Percentiles rank a stretch among this genome's conserved stretches.
Evolutionary conservation across 2,329 filamentous ascomycete genomes (phyloP).

Genomic region (Verticillium longisporum): DNA sequence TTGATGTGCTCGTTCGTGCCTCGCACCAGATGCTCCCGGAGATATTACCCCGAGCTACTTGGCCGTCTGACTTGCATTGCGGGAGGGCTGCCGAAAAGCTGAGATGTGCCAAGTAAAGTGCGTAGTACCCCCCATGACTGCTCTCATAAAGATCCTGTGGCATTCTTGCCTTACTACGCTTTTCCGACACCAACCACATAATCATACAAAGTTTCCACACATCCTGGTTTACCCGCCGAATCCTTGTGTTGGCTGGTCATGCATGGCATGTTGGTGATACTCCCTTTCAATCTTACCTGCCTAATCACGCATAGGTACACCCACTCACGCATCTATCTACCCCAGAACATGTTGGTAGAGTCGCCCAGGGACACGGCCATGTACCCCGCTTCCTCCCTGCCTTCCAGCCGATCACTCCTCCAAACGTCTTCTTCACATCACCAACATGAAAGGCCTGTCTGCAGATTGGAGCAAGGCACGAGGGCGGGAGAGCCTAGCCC

Average conservation of each 20-base stretch:
- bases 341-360: too few relatives aligned
- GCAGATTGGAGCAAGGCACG: neutral
- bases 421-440: neutral
- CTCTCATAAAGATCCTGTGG: neutral
- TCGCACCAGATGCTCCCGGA: neutral
- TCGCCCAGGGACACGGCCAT: neutral
- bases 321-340: neutral
- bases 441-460: neutral
- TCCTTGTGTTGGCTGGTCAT: neutral
- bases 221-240: neutral
- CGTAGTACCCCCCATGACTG: neutral
- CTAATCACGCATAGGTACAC: neutral
- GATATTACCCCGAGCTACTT: neutral
- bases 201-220: neutral
- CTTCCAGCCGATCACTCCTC: neutral
- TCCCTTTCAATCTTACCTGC: neutral
- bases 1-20: neutral
- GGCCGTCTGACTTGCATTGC: neutral
- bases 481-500: neutral
- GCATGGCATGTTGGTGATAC: neutral
- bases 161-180: neutral
- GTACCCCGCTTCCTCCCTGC: neutral
- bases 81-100: neutral
- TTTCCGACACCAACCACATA: neutral
- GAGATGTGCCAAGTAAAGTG: neutral